phyloP scores from a whole-genome alignment of 768 basidiomycete genomes.

The Serpula lacrymans region DNA sequence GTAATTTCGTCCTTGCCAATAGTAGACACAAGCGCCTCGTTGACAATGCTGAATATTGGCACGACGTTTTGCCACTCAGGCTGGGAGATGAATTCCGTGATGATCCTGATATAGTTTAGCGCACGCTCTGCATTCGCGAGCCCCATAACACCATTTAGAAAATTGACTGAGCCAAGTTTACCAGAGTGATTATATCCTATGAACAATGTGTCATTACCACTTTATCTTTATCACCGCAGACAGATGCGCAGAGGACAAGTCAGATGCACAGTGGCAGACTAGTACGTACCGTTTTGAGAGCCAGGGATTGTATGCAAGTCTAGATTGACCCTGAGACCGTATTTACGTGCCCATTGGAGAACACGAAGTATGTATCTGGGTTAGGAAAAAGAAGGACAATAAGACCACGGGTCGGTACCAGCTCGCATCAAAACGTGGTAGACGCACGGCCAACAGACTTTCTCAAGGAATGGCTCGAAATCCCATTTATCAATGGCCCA shows the following conservation, averaged over 20 bases:
- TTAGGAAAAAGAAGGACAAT: not conserved
- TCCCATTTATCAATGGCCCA: slow-evolving; percentile 81
- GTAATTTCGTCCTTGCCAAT: slow-evolving; percentile 55
- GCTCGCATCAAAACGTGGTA: not conserved
- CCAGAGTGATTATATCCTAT: slow-evolving; percentile 59
- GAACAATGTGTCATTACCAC: too few relatives aligned
- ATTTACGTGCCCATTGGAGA: slow-evolving; percentile 83
- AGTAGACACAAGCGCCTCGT: slow-evolving; percentile 50
- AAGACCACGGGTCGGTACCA: slow-evolving; percentile 4
- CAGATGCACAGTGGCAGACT: not conserved
- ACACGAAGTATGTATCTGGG: slow-evolving; percentile 69
- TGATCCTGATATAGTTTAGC: slow-evolving; percentile 69
- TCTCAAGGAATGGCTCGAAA: slow-evolving; percentile 73
- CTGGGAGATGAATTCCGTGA: slow-evolving; percentile 80
- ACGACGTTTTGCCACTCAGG: slow-evolving; percentile 65
- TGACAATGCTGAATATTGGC: slow-evolving; percentile 59
- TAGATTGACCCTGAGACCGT: slow-evolving; percentile 79
- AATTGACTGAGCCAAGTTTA: slow-evolving; percentile 60
- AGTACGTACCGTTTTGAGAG: slow-evolving; percentile 60
- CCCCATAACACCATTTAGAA: slow-evolving; percentile 74
- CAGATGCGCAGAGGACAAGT: not conserved
- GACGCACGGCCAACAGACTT: slow-evolving; percentile 69
- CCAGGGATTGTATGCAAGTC: slow-evolving; percentile 82
- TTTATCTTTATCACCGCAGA: too few relatives aligned
- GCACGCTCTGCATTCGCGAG: slow-evolving; percentile 81